phyloP scores from a whole-genome alignment of 2,329 filamentous ascomycete species.

The Ceratocystis papillata region DNA sequence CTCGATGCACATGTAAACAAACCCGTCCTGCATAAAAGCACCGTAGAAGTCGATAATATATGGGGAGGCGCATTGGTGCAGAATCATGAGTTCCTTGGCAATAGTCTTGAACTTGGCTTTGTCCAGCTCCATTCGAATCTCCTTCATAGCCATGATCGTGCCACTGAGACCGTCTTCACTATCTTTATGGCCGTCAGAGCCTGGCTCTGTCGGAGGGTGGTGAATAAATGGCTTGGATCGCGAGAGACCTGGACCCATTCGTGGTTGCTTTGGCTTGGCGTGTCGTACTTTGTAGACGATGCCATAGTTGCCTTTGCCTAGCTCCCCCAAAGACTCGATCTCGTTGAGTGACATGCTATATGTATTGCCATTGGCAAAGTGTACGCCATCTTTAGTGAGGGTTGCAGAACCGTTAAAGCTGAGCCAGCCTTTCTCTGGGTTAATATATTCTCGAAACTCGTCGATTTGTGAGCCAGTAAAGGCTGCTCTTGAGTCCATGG shows the following conservation, averaged over 20 bases:
- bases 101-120: slow-evolving; percentile 96
- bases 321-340: slow-evolving; percentile 81
- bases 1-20: slow-evolving; percentile 98
- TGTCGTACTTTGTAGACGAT: slow-evolving; percentile 96
- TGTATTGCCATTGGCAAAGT: slow-evolving; percentile 79
- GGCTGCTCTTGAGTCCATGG: slow-evolving; percentile 31
- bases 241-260: slow-evolving; percentile 49
- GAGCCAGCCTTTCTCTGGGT: slow-evolving; percentile 80
- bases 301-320: slow-evolving; percentile 96
- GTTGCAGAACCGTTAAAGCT: slow-evolving; percentile 89
- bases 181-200: slow-evolving; percentile 18
- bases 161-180: slow-evolving; percentile 45
- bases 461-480: slow-evolving; percentile 42
- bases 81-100: slow-evolving; percentile 91
- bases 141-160: slow-evolving; percentile 97
- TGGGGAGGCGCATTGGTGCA: slow-evolving; percentile 87
- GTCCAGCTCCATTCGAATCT: slow-evolving; percentile 88
- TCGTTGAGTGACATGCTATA: slow-evolving; percentile 95
- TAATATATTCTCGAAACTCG: slow-evolving; percentile 67
- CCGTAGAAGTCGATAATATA: slow-evolving; percentile 99
- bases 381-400: slow-evolving; percentile 78
- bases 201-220: slow-evolving; percentile 33
- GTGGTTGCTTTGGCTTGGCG: slow-evolving; percentile 50
- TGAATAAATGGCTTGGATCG: slow-evolving; percentile 35
- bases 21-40: slow-evolving; percentile 96